A percentile compares a stretch with the other conserved stretches of the same genome.
Evolutionary conservation across 495 filamentous ascomycete species (phyloP).

Genomic region (Pyrenopolyporus hunteri): DNA sequence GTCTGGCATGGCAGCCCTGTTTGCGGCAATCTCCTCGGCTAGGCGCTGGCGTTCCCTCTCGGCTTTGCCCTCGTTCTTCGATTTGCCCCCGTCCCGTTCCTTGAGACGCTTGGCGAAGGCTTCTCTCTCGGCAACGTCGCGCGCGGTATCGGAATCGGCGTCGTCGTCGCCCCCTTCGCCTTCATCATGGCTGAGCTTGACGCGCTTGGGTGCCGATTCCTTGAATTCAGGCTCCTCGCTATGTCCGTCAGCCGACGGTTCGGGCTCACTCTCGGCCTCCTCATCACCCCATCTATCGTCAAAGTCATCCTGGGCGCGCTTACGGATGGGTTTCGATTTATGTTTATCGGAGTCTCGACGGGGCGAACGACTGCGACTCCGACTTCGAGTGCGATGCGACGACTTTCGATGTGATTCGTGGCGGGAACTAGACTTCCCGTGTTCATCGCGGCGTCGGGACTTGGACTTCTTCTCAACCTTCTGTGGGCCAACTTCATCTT

Average conservation of each 20-base stretch:
- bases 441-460: slow-evolving; percentile 44
- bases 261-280: slow-evolving; percentile 57
- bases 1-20: slow-evolving; percentile 66
- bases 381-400: slow-evolving; percentile 31
- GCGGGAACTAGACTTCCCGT: slow-evolving; percentile 26
- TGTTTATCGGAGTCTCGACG: slow-evolving; percentile 55
- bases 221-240: slow-evolving; percentile 54
- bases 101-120: slow-evolving; percentile 77
- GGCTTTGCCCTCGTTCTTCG: slow-evolving; percentile 72
- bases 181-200: slow-evolving; percentile 56
- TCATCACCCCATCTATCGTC: slow-evolving; percentile 85
- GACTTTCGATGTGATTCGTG: slow-evolving; percentile 29
- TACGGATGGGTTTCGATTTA: slow-evolving; percentile 57
- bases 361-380: slow-evolving; percentile 42
- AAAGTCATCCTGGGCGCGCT: slow-evolving; percentile 56
- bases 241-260: slow-evolving; percentile 55
- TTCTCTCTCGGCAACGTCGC: slow-evolving; percentile 72
- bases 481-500: slow-evolving; percentile 63
- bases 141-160: slow-evolving; percentile 63
- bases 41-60: slow-evolving; percentile 49
- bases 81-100: slow-evolving; percentile 64
- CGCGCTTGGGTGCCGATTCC: slow-evolving; percentile 62
- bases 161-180: slow-evolving; percentile 54
- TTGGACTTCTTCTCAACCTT: slow-evolving; percentile 62
- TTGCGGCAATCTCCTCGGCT: slow-evolving; percentile 38